A percentile compares a stretch with the other conserved stretches of the same genome.
phyloP scores from a whole-genome alignment of 2,329 filamentous ascomycete genomes.

The Calonectria hawksworthii region DNA sequence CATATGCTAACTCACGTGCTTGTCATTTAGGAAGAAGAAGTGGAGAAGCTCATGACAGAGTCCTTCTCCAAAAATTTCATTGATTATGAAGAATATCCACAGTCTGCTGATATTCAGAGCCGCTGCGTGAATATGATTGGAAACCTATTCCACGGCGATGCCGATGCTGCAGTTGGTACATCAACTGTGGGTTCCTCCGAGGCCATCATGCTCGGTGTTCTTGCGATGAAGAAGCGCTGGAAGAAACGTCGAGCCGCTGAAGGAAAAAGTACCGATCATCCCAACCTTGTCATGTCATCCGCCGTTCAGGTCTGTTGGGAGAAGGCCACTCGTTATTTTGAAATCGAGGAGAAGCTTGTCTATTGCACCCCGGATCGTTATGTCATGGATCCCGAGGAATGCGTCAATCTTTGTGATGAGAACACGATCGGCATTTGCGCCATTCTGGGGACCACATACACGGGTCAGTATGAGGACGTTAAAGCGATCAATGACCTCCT shows the following conservation, averaged over 20 bases:
- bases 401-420: conserved; percentile 74
- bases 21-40: conserved; percentile 82
- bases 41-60: conserved; percentile 94
- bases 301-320: conserved; percentile 99
- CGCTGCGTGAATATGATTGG: conserved; percentile 94
- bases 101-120: conserved; percentile 89
- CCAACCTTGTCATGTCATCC: conserved; percentile 96
- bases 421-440: conserved; percentile 91
- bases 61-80: conserved; percentile 96
- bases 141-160: conserved; percentile 86
- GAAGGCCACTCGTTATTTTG: conserved; percentile 90
- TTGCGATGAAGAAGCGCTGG: conserved; percentile 98
- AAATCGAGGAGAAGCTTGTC: conserved; percentile 89
- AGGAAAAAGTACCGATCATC: conserved; percentile 83
- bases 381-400: conserved; percentile 74
- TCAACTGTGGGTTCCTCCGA: conserved; percentile 92
- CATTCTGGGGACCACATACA: conserved; percentile 94
- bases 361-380: conserved; percentile 73
- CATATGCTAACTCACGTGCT: background rate
- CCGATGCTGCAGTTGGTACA: conserved; percentile 82
- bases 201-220: conserved; percentile 84
- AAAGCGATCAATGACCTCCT: conserved; percentile 93
- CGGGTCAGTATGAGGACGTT: conserved; percentile 94
- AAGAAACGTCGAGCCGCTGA: conserved; percentile 86
- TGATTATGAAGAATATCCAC: conserved; percentile 88